phyloP scores from a whole-genome alignment of 192 early-diverging fungal genomes.

The Coemansia sp. region DNA sequence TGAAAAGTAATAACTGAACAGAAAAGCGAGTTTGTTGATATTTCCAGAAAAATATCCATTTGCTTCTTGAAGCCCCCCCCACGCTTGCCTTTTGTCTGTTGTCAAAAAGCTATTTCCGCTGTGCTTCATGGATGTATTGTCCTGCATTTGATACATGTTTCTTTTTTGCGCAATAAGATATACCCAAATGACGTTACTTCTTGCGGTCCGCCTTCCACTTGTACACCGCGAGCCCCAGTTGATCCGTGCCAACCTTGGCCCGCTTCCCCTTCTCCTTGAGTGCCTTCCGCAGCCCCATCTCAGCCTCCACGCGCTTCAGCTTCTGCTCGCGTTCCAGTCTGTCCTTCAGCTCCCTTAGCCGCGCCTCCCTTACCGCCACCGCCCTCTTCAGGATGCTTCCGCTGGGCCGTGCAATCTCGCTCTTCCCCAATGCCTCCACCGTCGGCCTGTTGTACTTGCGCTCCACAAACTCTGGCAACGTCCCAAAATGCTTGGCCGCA shows the following conservation, averaged over 20 bases:
- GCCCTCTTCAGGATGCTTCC: conserved; percentile 23
- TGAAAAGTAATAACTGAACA: too few species aligned
- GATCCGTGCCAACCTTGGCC: conserved; percentile 80
- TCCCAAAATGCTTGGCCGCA: conserved; percentile 79
- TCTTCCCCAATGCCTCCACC: conserved; percentile 56
- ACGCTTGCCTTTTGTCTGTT: too few species aligned
- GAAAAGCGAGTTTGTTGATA: not conserved
- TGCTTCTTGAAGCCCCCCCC: too few species aligned
- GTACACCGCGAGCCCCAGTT: conserved; percentile 78
- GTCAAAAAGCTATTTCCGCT: too few species aligned
- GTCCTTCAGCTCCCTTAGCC: conserved; percentile 67
- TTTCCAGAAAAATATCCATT: not conserved
- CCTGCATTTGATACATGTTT: too few species aligned
- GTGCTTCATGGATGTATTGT: too few species aligned
- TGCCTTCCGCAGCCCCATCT: conserved; percentile 76
- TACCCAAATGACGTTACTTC: conserved; percentile 58
- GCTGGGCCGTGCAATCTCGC: conserved; percentile 26
- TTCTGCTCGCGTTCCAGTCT: conserved; percentile 78
- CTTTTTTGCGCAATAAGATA: not conserved
- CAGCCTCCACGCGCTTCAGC: conserved; percentile 67
- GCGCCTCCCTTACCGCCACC: conserved; percentile 48
- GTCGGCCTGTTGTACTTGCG: conserved; percentile 83
- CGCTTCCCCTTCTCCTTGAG: conserved; percentile 79
- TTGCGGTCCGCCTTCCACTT: conserved; percentile 93
- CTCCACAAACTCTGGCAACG: conserved; percentile 71